These are phyloP conservation scores for Tuber calosporum DNA, from an alignment of 495 filamentous ascomycete genomes.

Conservation along the genomic window DNA sequence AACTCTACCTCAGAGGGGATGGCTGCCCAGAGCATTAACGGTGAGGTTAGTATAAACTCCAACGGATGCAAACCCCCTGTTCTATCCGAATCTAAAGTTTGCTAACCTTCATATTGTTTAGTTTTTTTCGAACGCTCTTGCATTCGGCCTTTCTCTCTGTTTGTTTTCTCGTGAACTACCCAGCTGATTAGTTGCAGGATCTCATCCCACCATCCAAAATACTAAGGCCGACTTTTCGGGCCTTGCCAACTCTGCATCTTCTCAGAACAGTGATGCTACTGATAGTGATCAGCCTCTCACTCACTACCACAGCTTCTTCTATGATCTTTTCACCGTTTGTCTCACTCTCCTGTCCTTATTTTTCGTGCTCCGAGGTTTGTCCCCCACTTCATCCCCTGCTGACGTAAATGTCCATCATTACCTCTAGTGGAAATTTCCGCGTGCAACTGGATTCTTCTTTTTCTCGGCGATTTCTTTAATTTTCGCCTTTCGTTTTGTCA, in stretches of 20 bases:
- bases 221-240: constrained; percentile 34
- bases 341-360: constrained; percentile 44
- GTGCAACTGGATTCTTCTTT: constrained; percentile 83
- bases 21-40: constrained; percentile 30
- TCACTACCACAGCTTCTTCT: constrained; percentile 94
- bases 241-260: constrained; percentile 26
- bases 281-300: constrained; percentile 83
- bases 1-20: constrained; percentile 21
- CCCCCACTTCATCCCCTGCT: constrained; percentile 28
- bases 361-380: constrained; percentile 15
- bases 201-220: constrained; percentile 32
- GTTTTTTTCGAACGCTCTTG: background rate
- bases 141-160: background rate
- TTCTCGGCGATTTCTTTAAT: constrained; percentile 67
- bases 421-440: constrained; percentile 58
- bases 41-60: constrained; percentile 30
- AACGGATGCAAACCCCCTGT: background rate
- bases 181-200: constrained; percentile 22
- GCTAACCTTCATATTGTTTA: background rate
- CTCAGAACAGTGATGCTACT: constrained; percentile 47
- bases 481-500: constrained; percentile 81
- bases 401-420: constrained; percentile 30
- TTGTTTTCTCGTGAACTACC: background rate
- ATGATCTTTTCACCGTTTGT: constrained; percentile 66
- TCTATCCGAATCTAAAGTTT: background rate